Evolutionary conservation across 1,284 basidiomycete species (phyloP), one percentile per base, ranked within the genome.

Genomic region (Bjerkandera adusta): DNA sequence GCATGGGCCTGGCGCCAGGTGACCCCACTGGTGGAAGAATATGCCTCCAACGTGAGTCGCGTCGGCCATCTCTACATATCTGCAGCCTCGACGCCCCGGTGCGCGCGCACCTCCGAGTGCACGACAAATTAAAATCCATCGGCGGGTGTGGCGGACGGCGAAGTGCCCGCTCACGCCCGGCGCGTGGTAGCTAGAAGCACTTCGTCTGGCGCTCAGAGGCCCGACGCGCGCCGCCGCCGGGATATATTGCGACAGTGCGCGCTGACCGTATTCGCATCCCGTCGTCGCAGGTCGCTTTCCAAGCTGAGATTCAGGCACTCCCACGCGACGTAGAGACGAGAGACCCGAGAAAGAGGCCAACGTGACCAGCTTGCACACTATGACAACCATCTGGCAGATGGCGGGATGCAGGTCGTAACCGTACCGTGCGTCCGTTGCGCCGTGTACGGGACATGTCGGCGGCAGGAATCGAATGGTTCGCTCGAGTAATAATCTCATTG

Each of bases 1-100:
- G 63, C 63, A 1, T 86, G 83, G 83, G 68, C 68, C 0, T 79
- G 67, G 8, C 20, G 47, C 12, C 56, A 57, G 36, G 51, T 54
- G 4, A 39, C 47, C 30, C 40, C 35, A 3, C 24, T 59, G 12
- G 26, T 43, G 24, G 39, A 47, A 11, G 53, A 51, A 36, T 59
- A 47, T 27, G 26, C 40, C 18, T 16, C 21, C 4, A 55, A 57
- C 49, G 58, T 59, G 45, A 46, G 56, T 47, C 10, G 15, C 11
- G 13, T 21, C 15, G 22, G 13, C 20, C 4, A n/a, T 13, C 20
- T 22, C 41, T 12, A 5, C 21, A 13, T 8, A 5, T 27, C 22
- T 6, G 10, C 36, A 18, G 16, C 12, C 6, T 38, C 12, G 20
- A 22, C 12, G 10, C 10, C 36, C 7, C 11, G 36, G 11, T 7